Percentiles rank a stretch among this genome's conserved stretches.
phyloP scores from a whole-genome alignment of 2,329 filamentous ascomycete genomes.

The Sclerotinia minor region DNA sequence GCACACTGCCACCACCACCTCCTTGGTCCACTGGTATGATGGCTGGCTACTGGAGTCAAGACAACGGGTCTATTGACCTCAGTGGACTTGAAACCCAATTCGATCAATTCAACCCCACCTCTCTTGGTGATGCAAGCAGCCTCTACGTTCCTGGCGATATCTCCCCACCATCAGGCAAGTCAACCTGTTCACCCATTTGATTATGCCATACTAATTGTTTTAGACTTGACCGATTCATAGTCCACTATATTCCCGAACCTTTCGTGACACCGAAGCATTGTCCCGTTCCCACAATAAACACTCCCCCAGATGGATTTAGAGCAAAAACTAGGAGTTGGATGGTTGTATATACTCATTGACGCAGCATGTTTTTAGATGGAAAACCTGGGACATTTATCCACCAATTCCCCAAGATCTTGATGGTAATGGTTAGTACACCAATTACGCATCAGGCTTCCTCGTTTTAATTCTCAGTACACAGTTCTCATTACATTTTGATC shows the following conservation, averaged over 20 bases:
- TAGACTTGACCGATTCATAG: not conserved
- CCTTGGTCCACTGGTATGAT: conserved; percentile 20
- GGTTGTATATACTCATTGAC: not conserved
- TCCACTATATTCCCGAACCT: not conserved
- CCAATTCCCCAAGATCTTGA: not conserved
- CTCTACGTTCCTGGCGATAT: not conserved
- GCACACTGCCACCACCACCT: not conserved
- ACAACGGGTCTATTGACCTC: not conserved
- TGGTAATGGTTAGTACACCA: not conserved
- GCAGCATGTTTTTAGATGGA: not conserved
- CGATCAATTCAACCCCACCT: conserved; percentile 1
- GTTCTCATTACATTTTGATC: not conserved
- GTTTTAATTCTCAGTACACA: not conserved
- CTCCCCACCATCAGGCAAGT: not conserved
- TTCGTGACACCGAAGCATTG: not conserved
- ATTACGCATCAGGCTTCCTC: not conserved
- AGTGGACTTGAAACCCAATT: not conserved
- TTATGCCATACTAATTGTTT: not conserved
- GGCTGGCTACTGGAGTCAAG: conserved; percentile 19
- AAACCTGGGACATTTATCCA: not conserved
- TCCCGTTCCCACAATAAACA: not conserved
- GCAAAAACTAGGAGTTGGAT: not conserved
- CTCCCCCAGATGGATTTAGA: not conserved
- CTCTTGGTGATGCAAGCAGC: not conserved
- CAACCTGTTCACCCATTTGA: too few species aligned